A percentile compares a stretch with the other conserved stretches of the same genome.
phyloP scores from a whole-genome alignment of 1,284 basidiomycete genomes.

The Afroboletus lepidellus region DNA sequence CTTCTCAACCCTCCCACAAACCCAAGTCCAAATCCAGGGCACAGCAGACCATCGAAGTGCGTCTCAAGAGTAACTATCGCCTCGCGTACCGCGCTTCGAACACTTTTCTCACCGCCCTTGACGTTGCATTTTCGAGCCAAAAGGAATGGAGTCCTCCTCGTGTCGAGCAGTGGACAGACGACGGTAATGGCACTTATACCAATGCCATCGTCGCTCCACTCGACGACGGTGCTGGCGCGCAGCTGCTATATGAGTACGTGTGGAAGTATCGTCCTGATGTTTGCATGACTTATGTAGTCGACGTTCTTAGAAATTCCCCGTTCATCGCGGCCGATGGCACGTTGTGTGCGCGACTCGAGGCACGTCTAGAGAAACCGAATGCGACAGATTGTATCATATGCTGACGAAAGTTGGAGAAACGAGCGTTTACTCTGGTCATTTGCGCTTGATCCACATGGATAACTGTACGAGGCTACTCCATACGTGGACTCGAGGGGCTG shows the following conservation, averaged over 20 bases:
- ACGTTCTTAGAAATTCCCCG: constrained; percentile 45
- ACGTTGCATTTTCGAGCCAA: not conserved
- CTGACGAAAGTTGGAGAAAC: not conserved
- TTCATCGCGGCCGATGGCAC: constrained; percentile 58
- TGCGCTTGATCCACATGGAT: too few species aligned
- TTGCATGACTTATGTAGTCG: too few species aligned
- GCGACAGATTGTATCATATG: constrained; percentile 6
- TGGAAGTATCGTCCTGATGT: too few species aligned
- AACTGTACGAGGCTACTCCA: too few species aligned
- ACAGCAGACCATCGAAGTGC: constrained; percentile 21
- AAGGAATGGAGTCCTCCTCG: not conserved
- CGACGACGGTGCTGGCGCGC: constrained; percentile 35
- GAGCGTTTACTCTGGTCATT: too few species aligned
- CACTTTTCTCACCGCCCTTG: not conserved
- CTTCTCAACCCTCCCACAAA: not conserved
- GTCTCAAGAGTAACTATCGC: constrained; percentile 16
- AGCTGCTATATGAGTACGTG: constrained; percentile 59
- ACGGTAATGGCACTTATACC: constrained; percentile 11
- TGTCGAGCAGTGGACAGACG: constrained; percentile 15
- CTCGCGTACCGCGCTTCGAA: constrained; percentile 21
- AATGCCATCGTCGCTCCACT: constrained; percentile 41
- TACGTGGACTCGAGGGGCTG: too few species aligned
- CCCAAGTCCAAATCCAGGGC: constrained; percentile 16
- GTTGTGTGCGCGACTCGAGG: constrained; percentile 55
- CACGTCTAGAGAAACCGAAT: constrained; percentile 45